Evolutionary conservation across 2,329 filamentous ascomycete species (phyloP), one percentile per base, ranked within the genome.

Genomic region (Hymenoscyphus occultus): DNA sequence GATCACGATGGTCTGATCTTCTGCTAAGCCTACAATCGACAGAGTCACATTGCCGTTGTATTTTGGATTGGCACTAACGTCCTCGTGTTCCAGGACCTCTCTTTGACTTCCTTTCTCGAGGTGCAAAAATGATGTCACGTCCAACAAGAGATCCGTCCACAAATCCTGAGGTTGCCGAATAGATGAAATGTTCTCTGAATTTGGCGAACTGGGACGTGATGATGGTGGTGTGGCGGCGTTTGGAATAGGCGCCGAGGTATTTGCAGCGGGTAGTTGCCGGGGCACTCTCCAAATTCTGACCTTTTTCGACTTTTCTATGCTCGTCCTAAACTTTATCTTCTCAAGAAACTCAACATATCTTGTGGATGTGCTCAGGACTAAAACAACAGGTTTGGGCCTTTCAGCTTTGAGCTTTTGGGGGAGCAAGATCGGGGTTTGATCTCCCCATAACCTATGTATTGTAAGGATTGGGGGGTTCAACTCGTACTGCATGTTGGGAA

Each of bases 391-490:
- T 5, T 84, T 79, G 16, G 85, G 84, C 45, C 84, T 82, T 63
- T 79, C 84, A 12, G 87, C 84, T 72, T 88, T 87, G 64, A 90
- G 78, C 1, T 82, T 78, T 72, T 88, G 84, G 45, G 86, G 80
- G 59, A 85, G 80, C 5, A 82, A 80, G 28, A 86, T 77, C 1
- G 85, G 83, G 69, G 82, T 87, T 61, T 82, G 78, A 19, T 83
- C 80, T 2, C 85, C 85, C 75, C 88, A 89, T 1, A 98, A 81
- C 70, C 94, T 92, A 74, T 96, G 87, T 66, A 98, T 82, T 1
- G 88, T 92, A 76, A 97, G 91, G 56, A 97, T 83, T 0, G 92
- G 92, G 4, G 93, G 95, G 72, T 93, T 87, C 51, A 92, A 82
- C 78, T 98, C 95, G 76, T 90, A 96, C 71, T 90, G 81, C 58